Conservation (phyloP, 345 rosid genomes). For the Brassica nigra region DNA sequence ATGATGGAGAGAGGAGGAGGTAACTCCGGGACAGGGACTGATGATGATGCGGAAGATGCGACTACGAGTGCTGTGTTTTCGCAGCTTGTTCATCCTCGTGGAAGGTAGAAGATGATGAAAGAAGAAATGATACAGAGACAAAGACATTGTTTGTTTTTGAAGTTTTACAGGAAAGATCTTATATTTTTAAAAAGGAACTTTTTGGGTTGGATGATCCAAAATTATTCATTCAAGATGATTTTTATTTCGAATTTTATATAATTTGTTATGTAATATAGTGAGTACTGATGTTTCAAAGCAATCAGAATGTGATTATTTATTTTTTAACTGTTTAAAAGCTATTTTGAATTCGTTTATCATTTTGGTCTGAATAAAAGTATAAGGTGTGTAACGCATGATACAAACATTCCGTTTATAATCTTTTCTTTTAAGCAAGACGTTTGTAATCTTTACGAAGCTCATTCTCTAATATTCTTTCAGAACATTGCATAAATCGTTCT, state of each 20-base stretch:
- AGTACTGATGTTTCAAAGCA: slow-evolving; percentile 36
- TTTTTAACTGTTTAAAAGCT: background rate
- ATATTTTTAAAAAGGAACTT: background rate
- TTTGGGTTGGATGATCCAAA: slow-evolving; percentile 12
- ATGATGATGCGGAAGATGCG: slow-evolving; percentile 80
- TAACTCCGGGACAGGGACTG: slow-evolving; percentile 53
- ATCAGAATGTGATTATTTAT: slow-evolving; percentile 36
- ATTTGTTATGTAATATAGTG: slow-evolving; percentile 48
- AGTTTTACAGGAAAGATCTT: slow-evolving; percentile 13
- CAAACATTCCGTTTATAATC: background rate
- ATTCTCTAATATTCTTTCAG: background rate
- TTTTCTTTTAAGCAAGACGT: background rate
- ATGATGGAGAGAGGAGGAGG: slow-evolving; percentile 53
- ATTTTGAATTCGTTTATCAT: background rate
- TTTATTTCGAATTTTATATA: slow-evolving; percentile 22
- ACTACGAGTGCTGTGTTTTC: slow-evolving; percentile 96
- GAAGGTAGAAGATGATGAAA: slow-evolving; percentile 56
- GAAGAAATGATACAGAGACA: slow-evolving; percentile 22
- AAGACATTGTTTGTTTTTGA: slow-evolving; percentile 33
- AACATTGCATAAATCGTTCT: background rate
- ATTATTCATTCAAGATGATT: slow-evolving; percentile 33
- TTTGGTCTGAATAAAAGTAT: background rate
- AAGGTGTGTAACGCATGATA: background rate
- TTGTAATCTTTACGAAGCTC: background rate
- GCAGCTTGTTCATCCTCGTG: slow-evolving; percentile 97